phyloP scores from a whole-genome alignment of 2,329 filamentous ascomycete genomes.

The Aureobasidium subglaciale region DNA sequence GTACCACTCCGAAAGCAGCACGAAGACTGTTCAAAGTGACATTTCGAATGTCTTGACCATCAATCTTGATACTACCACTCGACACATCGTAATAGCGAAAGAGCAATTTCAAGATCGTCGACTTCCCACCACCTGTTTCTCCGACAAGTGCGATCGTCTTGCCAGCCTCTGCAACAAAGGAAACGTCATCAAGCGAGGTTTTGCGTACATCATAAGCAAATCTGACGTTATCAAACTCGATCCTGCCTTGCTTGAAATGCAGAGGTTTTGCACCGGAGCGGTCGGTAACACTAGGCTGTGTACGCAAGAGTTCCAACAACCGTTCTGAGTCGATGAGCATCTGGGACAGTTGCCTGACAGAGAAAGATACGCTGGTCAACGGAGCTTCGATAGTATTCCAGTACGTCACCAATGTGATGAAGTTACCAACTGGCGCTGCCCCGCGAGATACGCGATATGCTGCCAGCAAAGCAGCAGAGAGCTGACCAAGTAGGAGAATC shows the following conservation, averaged over 20 bases:
- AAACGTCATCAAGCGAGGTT: slow-evolving; percentile 43
- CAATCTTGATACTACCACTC: slow-evolving; percentile 48
- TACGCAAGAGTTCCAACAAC: slow-evolving; percentile 50
- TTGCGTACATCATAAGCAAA: slow-evolving; percentile 52
- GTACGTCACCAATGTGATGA: slow-evolving; percentile 59
- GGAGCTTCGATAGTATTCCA: slow-evolving; percentile 48
- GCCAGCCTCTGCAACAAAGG: slow-evolving; percentile 44
- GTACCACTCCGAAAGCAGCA: slow-evolving; percentile 55
- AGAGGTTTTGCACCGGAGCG: slow-evolving; percentile 40
- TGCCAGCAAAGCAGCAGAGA: slow-evolving; percentile 46
- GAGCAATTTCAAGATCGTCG: slow-evolving; percentile 54
- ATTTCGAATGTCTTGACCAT: slow-evolving; percentile 53
- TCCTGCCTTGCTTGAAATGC: slow-evolving; percentile 39
- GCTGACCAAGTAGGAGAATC: slow-evolving; percentile 43
- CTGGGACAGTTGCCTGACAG: slow-evolving; percentile 41
- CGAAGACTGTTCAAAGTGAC: slow-evolving; percentile 53
- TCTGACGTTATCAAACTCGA: slow-evolving; percentile 48
- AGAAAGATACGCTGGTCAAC: slow-evolving; percentile 44
- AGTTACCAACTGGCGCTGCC: slow-evolving; percentile 48
- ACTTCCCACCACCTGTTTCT: slow-evolving; percentile 57
- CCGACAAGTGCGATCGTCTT: slow-evolving; percentile 56
- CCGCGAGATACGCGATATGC: slow-evolving; percentile 47
- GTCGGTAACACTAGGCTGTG: slow-evolving; percentile 50
- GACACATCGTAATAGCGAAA: slow-evolving; percentile 55
- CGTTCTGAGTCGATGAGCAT: slow-evolving; percentile 60